These are phyloP conservation scores for Trichoderma sp. DNA, from an alignment of 2,329 filamentous ascomycete species.

Conservation along the genomic window DNA sequence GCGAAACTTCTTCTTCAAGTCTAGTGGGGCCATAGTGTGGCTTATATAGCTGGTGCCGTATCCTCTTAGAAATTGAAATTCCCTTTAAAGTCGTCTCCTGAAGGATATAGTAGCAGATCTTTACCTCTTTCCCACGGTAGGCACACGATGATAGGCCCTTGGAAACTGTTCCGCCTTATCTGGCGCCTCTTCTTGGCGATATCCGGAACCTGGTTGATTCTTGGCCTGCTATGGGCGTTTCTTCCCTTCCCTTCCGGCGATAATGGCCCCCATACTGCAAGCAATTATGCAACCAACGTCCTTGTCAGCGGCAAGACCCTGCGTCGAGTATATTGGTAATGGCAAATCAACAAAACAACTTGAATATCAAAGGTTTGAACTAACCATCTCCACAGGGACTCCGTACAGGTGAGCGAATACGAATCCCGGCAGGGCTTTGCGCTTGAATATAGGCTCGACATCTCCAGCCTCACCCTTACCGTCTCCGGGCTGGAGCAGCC, in stretches of 20 bases:
- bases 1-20: too few species aligned
- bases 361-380: background rate
- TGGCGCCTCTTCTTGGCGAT: background rate
- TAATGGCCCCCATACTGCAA: background rate
- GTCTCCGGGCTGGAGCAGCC: slow-evolving; percentile 1
- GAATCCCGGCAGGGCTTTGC: background rate
- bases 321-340: slow-evolving; percentile 4
- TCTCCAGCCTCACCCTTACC: background rate
- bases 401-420: background rate
- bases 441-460: background rate
- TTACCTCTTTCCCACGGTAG: too few species aligned
- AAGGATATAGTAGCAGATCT: too few species aligned
- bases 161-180: background rate
- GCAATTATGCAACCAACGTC: background rate
- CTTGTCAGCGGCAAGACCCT: slow-evolving; percentile 1
- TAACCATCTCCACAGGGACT: background rate
- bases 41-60: too few species aligned
- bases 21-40: too few species aligned
- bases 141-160: slow-evolving; percentile 1
- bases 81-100: too few species aligned
- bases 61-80: too few species aligned
- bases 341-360: background rate
- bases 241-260: slow-evolving; percentile 1
- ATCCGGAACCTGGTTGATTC: background rate
- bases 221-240: background rate